Percentiles rank a stretch among this genome's conserved stretches.
phyloP scores from a whole-genome alignment of 2,329 filamentous ascomycete species.

The Colletotrichum sp. region DNA sequence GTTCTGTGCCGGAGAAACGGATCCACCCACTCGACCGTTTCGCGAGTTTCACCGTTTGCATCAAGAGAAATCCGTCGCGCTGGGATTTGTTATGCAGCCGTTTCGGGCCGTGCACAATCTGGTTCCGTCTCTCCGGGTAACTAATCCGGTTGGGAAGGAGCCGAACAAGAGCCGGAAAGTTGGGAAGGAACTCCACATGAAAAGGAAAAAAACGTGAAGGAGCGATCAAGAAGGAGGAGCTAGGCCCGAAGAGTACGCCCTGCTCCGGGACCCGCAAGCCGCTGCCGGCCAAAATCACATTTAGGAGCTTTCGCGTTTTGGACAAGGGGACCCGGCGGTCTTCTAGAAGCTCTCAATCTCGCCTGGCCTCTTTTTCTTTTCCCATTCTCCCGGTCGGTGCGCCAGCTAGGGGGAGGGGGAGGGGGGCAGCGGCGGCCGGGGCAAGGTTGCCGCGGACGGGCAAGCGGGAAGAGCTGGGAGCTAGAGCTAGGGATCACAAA shows the following conservation, averaged over 20 bases:
- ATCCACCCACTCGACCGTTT: background rate
- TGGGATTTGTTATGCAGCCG: background rate
- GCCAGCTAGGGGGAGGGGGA: background rate
- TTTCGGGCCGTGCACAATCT: background rate
- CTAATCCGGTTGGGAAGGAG: background rate
- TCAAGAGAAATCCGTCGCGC: background rate
- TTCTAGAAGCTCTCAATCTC: conserved; percentile 11
- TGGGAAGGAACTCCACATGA: background rate
- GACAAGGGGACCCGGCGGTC: background rate
- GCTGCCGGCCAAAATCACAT: conserved; percentile 1
- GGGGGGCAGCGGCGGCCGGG: background rate
- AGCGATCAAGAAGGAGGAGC: background rate
- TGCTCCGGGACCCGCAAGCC: conserved; percentile 8
- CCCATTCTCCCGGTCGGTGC: conserved; percentile 1
- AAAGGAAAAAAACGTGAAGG: background rate
- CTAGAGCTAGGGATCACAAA: background rate
- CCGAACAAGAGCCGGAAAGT: conserved; percentile 10
- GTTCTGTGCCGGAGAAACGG: background rate
- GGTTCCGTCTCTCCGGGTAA: conserved; percentile 4
- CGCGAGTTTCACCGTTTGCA: conserved; percentile 1
- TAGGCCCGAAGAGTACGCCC: background rate
- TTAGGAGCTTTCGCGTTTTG: background rate
- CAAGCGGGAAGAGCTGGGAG: background rate
- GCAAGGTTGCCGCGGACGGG: background rate
- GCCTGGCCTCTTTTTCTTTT: background rate